These are phyloP conservation scores for Puya raimondii DNA, from an alignment of 176 grass and related monocot species.

Conservation along the genomic window DNA sequence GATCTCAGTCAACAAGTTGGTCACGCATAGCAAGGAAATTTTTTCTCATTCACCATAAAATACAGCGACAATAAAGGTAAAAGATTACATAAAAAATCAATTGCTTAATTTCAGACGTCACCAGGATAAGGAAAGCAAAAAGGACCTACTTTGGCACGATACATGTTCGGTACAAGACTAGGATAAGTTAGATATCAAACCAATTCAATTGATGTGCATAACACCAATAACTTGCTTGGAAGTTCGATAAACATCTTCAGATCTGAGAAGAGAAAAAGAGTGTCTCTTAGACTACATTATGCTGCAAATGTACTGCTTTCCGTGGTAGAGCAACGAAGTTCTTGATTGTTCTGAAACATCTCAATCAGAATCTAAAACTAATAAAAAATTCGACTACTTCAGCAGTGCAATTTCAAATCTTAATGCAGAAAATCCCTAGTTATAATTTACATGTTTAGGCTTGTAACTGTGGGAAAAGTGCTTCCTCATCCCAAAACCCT, in stretches of 20 bases:
- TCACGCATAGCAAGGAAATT: too few relatives aligned
- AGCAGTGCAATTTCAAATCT: not conserved
- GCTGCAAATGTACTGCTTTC: not conserved
- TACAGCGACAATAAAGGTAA: too few relatives aligned
- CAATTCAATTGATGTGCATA: not conserved
- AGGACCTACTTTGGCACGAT: too few relatives aligned
- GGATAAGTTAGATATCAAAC: not conserved
- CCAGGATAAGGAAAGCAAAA: too few relatives aligned
- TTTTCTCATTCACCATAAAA: too few relatives aligned
- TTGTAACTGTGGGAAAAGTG: not conserved
- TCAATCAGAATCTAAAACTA: not conserved
- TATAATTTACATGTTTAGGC: not conserved
- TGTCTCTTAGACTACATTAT: not conserved
- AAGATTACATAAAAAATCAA: too few relatives aligned
- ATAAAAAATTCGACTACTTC: not conserved
- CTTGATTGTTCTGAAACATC: not conserved
- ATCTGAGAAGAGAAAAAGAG: not conserved
- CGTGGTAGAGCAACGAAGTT: not conserved
- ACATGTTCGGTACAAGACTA: not conserved
- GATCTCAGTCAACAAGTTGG: not conserved
- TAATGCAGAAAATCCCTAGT: not conserved
- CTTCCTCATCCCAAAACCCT: not conserved
- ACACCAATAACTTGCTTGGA: not conserved
- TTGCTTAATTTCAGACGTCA: too few relatives aligned
- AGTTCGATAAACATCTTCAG: not conserved